Evolutionary conservation across 2,329 filamentous ascomycete genomes (phyloP).

Genomic region (Pezicula carpinea): DNA sequence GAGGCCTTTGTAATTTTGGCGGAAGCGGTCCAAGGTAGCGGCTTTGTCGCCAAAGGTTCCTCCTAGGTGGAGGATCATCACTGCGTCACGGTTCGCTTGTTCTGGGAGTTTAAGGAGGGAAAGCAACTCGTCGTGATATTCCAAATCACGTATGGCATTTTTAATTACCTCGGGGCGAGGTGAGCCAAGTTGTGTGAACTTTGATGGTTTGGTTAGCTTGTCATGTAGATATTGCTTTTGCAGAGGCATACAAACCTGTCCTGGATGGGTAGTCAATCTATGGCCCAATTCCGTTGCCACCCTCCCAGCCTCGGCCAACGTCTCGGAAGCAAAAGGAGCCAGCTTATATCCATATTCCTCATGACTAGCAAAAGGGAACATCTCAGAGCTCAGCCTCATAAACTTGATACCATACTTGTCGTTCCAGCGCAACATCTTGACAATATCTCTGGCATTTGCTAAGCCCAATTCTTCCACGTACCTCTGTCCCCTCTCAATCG

Average conservation of each 20-base stretch:
- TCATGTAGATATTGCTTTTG: constrained; percentile 4
- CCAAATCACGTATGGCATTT: constrained; percentile 74
- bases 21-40: constrained; percentile 45
- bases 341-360: constrained; percentile 81
- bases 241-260: constrained; percentile 48
- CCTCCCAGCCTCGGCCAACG: constrained; percentile 69
- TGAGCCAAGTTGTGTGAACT: constrained; percentile 88
- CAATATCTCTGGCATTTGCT: constrained; percentile 76
- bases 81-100: constrained; percentile 77
- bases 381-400: constrained; percentile 86
- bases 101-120: constrained; percentile 69
- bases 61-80: constrained; percentile 94
- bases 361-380: constrained; percentile 96
- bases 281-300: constrained; percentile 77
- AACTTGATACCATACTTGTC: constrained; percentile 89
- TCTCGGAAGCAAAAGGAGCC: constrained; percentile 75
- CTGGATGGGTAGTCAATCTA: constrained; percentile 83
- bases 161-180: constrained; percentile 72
- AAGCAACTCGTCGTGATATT: constrained; percentile 85
- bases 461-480: constrained; percentile 76
- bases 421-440: constrained; percentile 89
- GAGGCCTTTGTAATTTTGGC: constrained; percentile 48
- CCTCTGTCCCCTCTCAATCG: constrained; percentile 59
- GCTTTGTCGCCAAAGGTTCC: constrained; percentile 78
- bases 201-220: not conserved